Base-by-base conservation (phyloP, 2,329 filamentous ascomycete species). In the Epichloe gansuensis region DNA sequence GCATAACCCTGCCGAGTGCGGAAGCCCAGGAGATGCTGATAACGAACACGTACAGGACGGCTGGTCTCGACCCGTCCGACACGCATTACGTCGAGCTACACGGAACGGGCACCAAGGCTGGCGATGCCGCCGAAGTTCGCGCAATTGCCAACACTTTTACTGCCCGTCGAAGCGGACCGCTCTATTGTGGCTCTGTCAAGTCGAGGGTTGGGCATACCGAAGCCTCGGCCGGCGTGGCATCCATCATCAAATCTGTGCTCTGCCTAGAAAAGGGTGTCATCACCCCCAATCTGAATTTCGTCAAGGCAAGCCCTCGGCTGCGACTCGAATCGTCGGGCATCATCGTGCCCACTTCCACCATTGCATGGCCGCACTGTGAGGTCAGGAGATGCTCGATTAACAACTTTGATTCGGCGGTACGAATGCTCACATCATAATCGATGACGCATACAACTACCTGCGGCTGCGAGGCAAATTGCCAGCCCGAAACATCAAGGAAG, bases 71-170 rank as follows among this genome's bases (percentile, higher is more conserved):
- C 21, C 34, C 34, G 7, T 15, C 7, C n/a, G 15, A 48, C 12
- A 50, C 48, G 4, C 11, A 15, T 7, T 44, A 42, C n/a, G 9
- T 72, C 42, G 71, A 74, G 58, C 28, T 28, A 2, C 28, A 28
- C 8, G 28, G 28, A 28, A 28, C 28, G 28, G 63, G 65, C 7
- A 73, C 77, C 54, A 73, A 73, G 3, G 76, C 75, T 0, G 74
- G 73, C 5, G 75, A 77, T 54, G 70, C 72, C 0, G 65, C 69
- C n/a, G 74, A 77, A 56, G 21, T 21, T 11, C 9, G 21, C 25
- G 43, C 43, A 11, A 28, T 46, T 13, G 3, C 25, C 23, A 15
- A 25, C 43, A 21, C 41, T 17, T 43, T 43, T 17, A 17, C 21
- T 2, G 6, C 15, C 15, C n/a, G 11, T 9, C 28, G 28, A 28